Percentiles rank a stretch among this genome's conserved stretches.
These are phyloP conservation scores for Zanthoxylum bungeanum DNA, from an alignment of 345 rosid species.

Conservation along the genomic window DNA sequence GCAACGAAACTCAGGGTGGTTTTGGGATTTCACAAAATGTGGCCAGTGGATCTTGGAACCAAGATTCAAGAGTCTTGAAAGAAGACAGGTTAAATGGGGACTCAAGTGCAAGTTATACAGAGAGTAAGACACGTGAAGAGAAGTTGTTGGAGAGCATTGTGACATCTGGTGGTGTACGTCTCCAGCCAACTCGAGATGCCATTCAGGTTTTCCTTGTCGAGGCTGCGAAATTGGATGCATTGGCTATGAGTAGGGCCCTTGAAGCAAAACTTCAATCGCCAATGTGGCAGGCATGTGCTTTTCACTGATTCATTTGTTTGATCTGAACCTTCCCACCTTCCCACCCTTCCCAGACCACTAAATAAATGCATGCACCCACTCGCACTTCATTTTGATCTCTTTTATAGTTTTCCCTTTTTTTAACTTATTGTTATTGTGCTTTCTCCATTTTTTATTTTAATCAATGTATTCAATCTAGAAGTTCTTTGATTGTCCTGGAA, in stretches of 20 bases:
- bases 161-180: conserved; percentile 89
- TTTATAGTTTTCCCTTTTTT: not conserved
- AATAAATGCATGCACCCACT: conserved; percentile 2
- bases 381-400: not conserved
- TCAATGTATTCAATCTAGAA: not conserved
- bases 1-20: conserved; percentile 42
- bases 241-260: conserved; percentile 74
- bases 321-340: not conserved
- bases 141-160: conserved; percentile 88
- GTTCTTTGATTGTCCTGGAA: not conserved
- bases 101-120: conserved; percentile 45
- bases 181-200: conserved; percentile 96
- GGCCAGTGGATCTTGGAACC: conserved; percentile 62
- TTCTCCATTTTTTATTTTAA: not conserved
- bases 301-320: conserved; percentile 3
- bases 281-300: conserved; percentile 75
- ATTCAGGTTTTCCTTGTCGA: conserved; percentile 73
- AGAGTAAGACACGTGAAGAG: conserved; percentile 78
- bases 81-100: conserved; percentile 35
- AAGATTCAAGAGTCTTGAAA: conserved; percentile 39
- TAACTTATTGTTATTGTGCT: not conserved
- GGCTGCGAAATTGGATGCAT: conserved; percentile 81
- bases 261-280: conserved; percentile 86
- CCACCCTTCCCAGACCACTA: not conserved
- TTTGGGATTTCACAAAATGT: conserved; percentile 44